Evolutionary conservation across 2,329 filamentous ascomycete genomes (phyloP).

Genomic region (Neonectria coccinea): DNA sequence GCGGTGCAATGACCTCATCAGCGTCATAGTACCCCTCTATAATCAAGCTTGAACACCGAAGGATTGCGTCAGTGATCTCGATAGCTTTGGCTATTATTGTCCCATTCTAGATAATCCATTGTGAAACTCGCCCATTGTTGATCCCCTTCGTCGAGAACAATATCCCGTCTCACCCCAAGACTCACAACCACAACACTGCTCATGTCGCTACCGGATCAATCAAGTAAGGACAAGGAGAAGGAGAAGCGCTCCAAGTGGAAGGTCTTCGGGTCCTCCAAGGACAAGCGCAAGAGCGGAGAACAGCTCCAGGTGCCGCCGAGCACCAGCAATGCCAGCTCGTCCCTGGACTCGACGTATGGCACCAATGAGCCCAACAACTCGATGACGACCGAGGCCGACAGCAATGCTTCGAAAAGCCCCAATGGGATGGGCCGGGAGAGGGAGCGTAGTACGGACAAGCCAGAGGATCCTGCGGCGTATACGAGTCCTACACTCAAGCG

Average conservation of each 20-base stretch:
- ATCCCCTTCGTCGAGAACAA: background rate
- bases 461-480: constrained; percentile 14
- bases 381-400: constrained; percentile 37
- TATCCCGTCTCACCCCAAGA: background rate
- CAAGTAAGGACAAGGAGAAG: constrained; percentile 22
- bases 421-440: constrained; percentile 14
- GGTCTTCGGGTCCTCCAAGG: constrained; percentile 41
- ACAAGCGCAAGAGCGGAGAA: constrained; percentile 35
- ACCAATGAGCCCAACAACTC: constrained; percentile 43
- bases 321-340: constrained; percentile 12
- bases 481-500: constrained; percentile 31
- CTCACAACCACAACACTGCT: background rate
- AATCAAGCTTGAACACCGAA: background rate
- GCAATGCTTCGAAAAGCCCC: constrained; percentile 26
- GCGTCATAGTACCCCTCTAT: background rate
- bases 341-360: constrained; percentile 40
- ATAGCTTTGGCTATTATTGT: background rate
- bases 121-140: background rate
- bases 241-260: constrained; percentile 45
- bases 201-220: constrained; percentile 31
- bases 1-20: constrained; percentile 10
- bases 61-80: constrained; percentile 1
- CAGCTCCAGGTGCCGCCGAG: constrained; percentile 10
- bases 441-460: background rate
- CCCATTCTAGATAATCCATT: background rate